Evolutionary conservation across 1,284 basidiomycete species (phyloP).

Genomic region (Pseudozyma hubeiensis): DNA sequence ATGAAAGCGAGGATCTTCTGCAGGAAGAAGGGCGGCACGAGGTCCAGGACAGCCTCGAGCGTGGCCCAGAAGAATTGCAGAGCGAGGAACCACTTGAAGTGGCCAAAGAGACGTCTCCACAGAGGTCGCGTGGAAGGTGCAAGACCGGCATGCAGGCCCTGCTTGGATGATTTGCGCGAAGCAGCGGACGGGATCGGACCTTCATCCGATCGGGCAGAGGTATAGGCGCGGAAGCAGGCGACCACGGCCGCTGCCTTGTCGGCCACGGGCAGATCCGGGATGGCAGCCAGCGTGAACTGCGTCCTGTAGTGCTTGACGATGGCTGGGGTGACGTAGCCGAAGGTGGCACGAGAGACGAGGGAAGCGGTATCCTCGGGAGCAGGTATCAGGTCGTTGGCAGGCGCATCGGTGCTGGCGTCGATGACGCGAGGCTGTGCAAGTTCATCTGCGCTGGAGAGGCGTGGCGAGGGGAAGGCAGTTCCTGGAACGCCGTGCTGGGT

Average conservation of each 20-base stretch:
- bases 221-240: conserved; percentile 60
- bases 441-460: conserved; percentile 17
- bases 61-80: conserved; percentile 70
- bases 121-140: conserved; percentile 64
- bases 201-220: conserved; percentile 29
- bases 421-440: conserved; percentile 3
- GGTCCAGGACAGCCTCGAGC: conserved; percentile 70
- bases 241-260: conserved; percentile 71
- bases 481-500: conserved; percentile 51
- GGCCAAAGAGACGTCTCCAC: conserved; percentile 67
- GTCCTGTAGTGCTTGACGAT: conserved; percentile 70
- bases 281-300: conserved; percentile 70
- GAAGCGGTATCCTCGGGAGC: conserved; percentile 64
- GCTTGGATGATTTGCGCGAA: conserved; percentile 8
- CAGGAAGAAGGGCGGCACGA: conserved; percentile 72
- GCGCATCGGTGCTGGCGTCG: conserved; percentile 5
- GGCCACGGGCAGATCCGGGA: conserved; percentile 72
- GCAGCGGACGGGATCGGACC: not conserved
- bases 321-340: conserved; percentile 65
- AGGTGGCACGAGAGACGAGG: conserved; percentile 59
- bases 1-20: conserved; percentile 72
- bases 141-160: conserved; percentile 52
- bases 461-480: conserved; percentile 64
- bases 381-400: conserved; percentile 41
- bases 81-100: conserved; percentile 66